Percentiles rank a stretch among this genome's conserved stretches.
Evolutionary conservation across 345 rosid species (phyloP).

Genomic region (Gossypium longicalyx): DNA sequence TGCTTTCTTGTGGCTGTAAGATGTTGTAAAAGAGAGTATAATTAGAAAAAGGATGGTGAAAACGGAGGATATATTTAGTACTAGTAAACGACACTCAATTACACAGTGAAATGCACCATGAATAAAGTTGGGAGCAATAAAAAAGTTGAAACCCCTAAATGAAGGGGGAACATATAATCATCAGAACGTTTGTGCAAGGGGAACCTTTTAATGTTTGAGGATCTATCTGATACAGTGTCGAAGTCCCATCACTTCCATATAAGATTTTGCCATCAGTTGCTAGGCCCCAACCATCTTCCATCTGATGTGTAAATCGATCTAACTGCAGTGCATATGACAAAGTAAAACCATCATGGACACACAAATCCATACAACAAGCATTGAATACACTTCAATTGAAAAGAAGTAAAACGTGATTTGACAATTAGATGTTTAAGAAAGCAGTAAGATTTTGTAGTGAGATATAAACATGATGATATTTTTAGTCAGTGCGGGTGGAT

Average conservation of each 20-base stretch:
- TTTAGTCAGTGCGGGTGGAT: neutral
- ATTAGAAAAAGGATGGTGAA: neutral
- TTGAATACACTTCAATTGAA: neutral
- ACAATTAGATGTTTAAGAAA: neutral
- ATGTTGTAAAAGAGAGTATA: neutral
- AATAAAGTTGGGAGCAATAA: neutral
- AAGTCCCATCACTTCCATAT: conserved; percentile 90
- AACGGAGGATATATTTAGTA: neutral
- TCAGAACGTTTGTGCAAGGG: conserved; percentile 11
- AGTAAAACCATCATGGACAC: neutral
- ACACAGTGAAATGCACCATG: neutral
- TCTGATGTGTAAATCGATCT: conserved; percentile 58
- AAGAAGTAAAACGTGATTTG: neutral
- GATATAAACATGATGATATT: neutral
- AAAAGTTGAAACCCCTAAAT: neutral
- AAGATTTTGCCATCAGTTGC: conserved; percentile 82
- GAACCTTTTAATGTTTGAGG: conserved; percentile 70
- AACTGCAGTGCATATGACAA: conserved; percentile 44
- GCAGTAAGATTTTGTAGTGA: neutral
- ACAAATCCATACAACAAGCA: neutral
- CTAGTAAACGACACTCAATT: neutral
- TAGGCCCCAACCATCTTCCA: conserved; percentile 98
- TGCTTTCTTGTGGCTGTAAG: conserved; percentile 51
- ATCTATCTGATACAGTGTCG: conserved; percentile 69
- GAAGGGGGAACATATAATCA: conserved; percentile 14